Conservation (phyloP, 768 basidiomycete genomes). For the Agrocybe chaxingu region DNA sequence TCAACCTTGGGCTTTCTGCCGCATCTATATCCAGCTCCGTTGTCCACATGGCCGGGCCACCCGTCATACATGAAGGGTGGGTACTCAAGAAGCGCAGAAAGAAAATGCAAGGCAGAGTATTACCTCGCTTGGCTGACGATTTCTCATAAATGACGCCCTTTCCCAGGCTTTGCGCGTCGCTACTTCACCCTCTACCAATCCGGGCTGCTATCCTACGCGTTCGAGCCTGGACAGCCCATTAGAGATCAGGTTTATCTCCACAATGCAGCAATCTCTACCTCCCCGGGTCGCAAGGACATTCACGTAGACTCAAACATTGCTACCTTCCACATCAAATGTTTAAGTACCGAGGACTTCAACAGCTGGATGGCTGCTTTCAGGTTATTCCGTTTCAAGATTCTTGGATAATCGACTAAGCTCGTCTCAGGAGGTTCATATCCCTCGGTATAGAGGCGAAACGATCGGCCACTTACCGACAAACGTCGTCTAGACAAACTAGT, state of each 20-base stretch:
- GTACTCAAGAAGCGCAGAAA: conserved; percentile 83
- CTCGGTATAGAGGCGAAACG: conserved; percentile 41
- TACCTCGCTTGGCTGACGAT: neutral
- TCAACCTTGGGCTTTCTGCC: conserved; percentile 9
- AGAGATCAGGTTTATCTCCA: conserved; percentile 68
- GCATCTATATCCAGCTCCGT: conserved; percentile 6
- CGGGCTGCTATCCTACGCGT: conserved; percentile 72
- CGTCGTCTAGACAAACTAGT: conserved; percentile 37
- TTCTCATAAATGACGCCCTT: neutral
- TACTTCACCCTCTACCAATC: conserved; percentile 71
- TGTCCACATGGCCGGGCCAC: conserved; percentile 12
- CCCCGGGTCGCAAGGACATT: conserved; percentile 71
- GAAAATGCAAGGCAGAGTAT: conserved; percentile 74
- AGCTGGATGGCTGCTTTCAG: conserved; percentile 75
- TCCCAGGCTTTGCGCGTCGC: conserved; percentile 76
- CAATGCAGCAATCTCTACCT: conserved; percentile 75
- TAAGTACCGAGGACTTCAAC: conserved; percentile 67
- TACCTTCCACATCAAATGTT: conserved; percentile 81
- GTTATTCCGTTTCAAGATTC: conserved; percentile 30
- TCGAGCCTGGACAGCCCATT: conserved; percentile 66
- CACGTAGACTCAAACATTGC: conserved; percentile 74
- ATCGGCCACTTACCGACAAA: conserved; percentile 38
- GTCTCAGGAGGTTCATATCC: conserved; percentile 61
- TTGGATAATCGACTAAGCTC: conserved; percentile 9
- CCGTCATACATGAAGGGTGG: conserved; percentile 64